Evolutionary conservation across 495 filamentous ascomycete species (phyloP).

Genomic region (Trichoderma orchidacearum): DNA sequence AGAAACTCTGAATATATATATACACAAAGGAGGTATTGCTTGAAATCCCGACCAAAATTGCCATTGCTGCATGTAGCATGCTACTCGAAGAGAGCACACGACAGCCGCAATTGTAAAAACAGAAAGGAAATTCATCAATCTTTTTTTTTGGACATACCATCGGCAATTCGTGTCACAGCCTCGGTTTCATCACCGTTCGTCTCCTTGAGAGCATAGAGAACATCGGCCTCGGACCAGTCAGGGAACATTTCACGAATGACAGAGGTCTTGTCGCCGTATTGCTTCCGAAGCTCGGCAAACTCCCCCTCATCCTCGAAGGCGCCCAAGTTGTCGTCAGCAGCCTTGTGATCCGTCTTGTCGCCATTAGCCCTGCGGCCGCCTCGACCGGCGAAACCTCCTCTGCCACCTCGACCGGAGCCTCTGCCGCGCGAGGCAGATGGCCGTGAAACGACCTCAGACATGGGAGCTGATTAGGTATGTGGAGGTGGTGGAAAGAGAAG

Average conservation of each 20-base stretch:
- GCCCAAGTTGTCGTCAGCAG: slow-evolving; percentile 23
- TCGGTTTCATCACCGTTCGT: slow-evolving; percentile 75
- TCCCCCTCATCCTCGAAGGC: slow-evolving; percentile 76
- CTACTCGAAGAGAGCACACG: too few relatives aligned
- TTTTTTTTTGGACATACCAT: slow-evolving; percentile 45
- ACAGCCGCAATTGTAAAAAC: not conserved
- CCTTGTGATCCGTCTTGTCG: slow-evolving; percentile 36
- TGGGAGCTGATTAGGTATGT: not conserved
- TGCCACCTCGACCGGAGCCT: slow-evolving; percentile 67
- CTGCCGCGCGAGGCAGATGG: slow-evolving; percentile 52
- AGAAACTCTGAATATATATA: not conserved
- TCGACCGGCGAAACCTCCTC: slow-evolving; percentile 64
- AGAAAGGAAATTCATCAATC: not conserved
- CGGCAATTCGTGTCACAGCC: slow-evolving; percentile 78
- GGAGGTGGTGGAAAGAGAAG: slow-evolving; percentile 5
- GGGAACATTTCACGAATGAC: slow-evolving; percentile 84
- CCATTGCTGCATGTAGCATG: not conserved
- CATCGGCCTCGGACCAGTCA: slow-evolving; percentile 82
- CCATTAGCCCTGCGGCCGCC: slow-evolving; percentile 61
- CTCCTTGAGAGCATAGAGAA: slow-evolving; percentile 83
- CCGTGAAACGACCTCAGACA: slow-evolving; percentile 16
- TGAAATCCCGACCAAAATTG: too few relatives aligned
- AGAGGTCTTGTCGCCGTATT: slow-evolving; percentile 59
- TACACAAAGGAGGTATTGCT: not conserved
- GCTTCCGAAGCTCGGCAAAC: slow-evolving; percentile 79